Base-by-base conservation (phyloP, 2,329 filamentous ascomycete genomes). In the Botrytis medusae region DNA sequence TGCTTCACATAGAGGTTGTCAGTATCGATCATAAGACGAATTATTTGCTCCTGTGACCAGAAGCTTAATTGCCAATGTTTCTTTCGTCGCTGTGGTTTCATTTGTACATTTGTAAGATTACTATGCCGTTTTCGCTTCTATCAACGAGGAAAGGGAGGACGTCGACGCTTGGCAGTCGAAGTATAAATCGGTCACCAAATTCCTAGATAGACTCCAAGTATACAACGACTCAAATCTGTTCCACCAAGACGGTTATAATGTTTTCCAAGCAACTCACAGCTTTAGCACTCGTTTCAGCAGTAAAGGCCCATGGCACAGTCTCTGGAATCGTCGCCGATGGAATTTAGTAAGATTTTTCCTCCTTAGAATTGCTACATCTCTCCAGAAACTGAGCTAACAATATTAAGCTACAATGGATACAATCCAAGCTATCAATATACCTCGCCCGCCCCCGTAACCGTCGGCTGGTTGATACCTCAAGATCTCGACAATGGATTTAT, bases 401-500 rank as follows among this genome's bases (percentile, higher is more conserved):
- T 40, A 20, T 20, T 20, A 34, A 80, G 79, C 77, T 85, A 85
- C 78, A 76, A 80, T 8, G 79, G 79, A 29, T 80, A 79, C 65
- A 79, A 77, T 32, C 79, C 78, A 20, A 75, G 75, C 12, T 79
- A 77, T 29, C 79, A 80, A 74, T 80, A 84, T 75, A 75, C 69
- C 4, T 75, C 74, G 37, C 77, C 80, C n/a, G 80, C 81, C 29
- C 85, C 85, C 2, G 78, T 82, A 25, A 81, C 82, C 37, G 85
- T 88, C 69, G 89, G 85, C 75, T 91, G 89, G 89, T 83, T 83
- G 48, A 78, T 72, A 25, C 85, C 84, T 63, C 80, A 83, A 9
- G 84, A 85, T 54, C 77, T 80, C 1, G 87, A 89, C 78, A 83
- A 86, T 75, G 87, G 87, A 44, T 90, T 85, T 79, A 82, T 90